Base-by-base conservation (phyloP, 2,329 filamentous ascomycete genomes). In the Claviceps cyperi region DNA sequence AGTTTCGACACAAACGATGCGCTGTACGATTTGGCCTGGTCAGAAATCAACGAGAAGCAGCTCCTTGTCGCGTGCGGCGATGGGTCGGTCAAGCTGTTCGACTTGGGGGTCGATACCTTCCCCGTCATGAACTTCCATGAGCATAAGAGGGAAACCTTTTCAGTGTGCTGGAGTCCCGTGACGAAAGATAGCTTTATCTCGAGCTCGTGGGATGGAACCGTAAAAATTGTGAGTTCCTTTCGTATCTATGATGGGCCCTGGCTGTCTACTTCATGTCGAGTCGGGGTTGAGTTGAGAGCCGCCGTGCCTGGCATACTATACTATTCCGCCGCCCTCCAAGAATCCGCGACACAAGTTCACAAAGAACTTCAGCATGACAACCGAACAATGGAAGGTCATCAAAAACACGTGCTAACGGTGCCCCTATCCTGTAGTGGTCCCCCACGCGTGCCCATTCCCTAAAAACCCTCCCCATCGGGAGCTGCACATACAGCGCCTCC, bases 1-100 rank as follows among this genome's bases (percentile, higher is more conserved):
- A 91, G 86, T 63, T 98, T 91, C 70, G 91, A 96, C 62, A 98
- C 92, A 11, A 94, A 97, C 71, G 92, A 98, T 66, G 86, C 90
- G 43, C 83, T 97, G 56, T 98, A 94, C 68, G 92, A 98, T 68
- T 75, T 92, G 49, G 79, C 90, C 24, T 97, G 92, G 89, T 95
- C 89, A 17, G 92, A 98, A 71, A 80, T 88, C 57, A 90, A 98
- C 71, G 91, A 96, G 70, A 94, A 92, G 67, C 92, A 98, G 70
- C 73, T 96, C 48, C 77, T 94, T 19, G 83, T 84, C 1, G 90
- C 89, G 0, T 90, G 86, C 57, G 92, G 92, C 55, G 92, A 98
- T 69, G 92, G 92, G 50, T 91, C 86, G 50, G 77, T 98, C 61
- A 96, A 96, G 70, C 79, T 98, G 45, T 98, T 92, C 66, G 92